Conservation (phyloP, 108 stramenopile genomes). For the Skeletonema marinoi region DNA sequence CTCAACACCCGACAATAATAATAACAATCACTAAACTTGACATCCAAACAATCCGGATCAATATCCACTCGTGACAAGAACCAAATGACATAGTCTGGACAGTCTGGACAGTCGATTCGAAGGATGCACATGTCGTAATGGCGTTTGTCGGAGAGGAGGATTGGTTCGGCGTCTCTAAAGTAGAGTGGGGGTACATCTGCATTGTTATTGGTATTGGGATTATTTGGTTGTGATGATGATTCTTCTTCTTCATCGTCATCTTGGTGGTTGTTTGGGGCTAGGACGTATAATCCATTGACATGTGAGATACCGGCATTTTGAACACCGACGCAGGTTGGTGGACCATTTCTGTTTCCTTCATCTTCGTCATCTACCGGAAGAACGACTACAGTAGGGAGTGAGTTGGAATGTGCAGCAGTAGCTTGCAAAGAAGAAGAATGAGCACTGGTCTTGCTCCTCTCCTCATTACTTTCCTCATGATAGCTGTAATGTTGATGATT, state of each 20-base stretch:
- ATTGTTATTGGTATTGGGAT: neutral
- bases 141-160: constrained; percentile 25
- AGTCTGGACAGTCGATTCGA: constrained; percentile 33
- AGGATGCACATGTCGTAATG: constrained; percentile 48
- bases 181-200: constrained; percentile 24
- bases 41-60: constrained; percentile 35
- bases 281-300: constrained; percentile 39
- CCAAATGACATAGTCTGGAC: constrained; percentile 37
- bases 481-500: neutral
- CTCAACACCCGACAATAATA: constrained; percentile 42
- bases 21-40: constrained; percentile 49
- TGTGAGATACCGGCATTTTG: constrained; percentile 31
- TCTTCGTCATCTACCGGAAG: constrained; percentile 20
- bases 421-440: neutral
- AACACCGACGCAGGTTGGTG: constrained; percentile 30
- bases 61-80: constrained; percentile 42
- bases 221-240: neutral
- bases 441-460: no score
- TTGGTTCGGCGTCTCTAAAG: constrained; percentile 37
- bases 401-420: neutral
- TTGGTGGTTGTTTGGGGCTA: constrained; percentile 5
- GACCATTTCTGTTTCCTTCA: neutral
- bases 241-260: neutral
- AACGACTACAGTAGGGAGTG: neutral
- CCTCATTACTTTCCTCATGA: no score